Base-by-base conservation (phyloP, 768 basidiomycete genomes). In the Glaciozyma antarctica region DNA sequence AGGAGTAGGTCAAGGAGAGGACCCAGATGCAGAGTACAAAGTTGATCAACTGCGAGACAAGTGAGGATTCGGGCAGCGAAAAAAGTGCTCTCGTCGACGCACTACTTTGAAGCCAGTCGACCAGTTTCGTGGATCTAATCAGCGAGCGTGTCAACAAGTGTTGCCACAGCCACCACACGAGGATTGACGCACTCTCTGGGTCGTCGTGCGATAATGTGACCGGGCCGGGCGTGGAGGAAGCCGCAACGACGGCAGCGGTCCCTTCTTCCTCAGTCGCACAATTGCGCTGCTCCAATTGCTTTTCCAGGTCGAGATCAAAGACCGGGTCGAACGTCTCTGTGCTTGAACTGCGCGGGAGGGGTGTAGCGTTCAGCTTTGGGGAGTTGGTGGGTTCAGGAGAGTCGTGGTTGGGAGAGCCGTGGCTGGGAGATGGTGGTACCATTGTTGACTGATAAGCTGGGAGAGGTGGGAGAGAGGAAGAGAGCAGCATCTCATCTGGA, bases 1-100 rank as follows among this genome's bases (percentile, higher is more conserved):
- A 63, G 0, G 62, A 53, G 41, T 67, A 63, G 5, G 66, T 67
- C 16, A 67, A n/a, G 12, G 58, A 55, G 28, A 67, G 61, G 2
- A 63, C 62, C 66, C 59, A 65, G 24, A 61, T n/a, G 49, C 49
- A 68, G 24, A 71, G 67, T 9, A 44, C 34, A 41, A 61, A 58
- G 48, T 61, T 61, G 59, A 58, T 41, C 32, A 56, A 28, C 26
- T 47, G 60, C 22, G 17, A 16, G 2, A 22, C 24, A 48, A 28
- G 15, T 55, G 10, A 54, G 15, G 28, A 22, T 19, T 54, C 32
- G 21, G 55, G 9, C 47, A 48, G 43, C 19, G 4, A 26, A 16
- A 32, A 3, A 19, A 19, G 6, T 2, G 19, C 22, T n/a, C 12
- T 24, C 19, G 48, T 22, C 0, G 17, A 52, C 55, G 13, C 49